Evolutionary conservation across 2,329 filamentous ascomycete genomes (phyloP).

Genomic region (Fusarium neocosmosporiellum): DNA sequence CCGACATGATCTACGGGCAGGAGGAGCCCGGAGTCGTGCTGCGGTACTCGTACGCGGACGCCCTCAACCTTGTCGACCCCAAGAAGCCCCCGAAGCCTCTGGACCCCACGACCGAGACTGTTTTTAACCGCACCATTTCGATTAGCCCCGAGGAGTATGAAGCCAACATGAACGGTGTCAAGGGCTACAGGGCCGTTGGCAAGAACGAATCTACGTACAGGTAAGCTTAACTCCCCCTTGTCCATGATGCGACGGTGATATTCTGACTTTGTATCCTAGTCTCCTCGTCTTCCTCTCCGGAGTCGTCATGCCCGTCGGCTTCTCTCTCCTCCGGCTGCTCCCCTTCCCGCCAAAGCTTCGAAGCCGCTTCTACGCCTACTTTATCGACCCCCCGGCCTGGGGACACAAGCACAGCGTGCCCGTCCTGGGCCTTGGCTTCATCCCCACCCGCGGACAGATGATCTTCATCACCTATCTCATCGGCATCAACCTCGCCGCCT

Average conservation of each 20-base stretch:
- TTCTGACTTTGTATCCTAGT: constrained; percentile 11
- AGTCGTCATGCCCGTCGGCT: constrained; percentile 30
- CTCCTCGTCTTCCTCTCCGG: constrained; percentile 37
- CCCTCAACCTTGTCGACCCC: constrained; percentile 19
- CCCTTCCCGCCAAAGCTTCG: constrained; percentile 21
- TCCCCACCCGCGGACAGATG: constrained; percentile 56
- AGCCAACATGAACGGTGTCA: constrained; percentile 23
- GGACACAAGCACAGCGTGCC: constrained; percentile 41
- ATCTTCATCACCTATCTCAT: constrained; percentile 57
- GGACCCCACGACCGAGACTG: background rate
- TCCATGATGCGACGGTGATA: too few relatives aligned
- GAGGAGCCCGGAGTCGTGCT: constrained; percentile 6
- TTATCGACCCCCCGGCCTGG: constrained; percentile 44
- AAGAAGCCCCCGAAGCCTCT: constrained; percentile 8
- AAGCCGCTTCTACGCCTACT: constrained; percentile 41
- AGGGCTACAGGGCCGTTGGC: background rate
- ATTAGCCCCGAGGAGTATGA: constrained; percentile 11
- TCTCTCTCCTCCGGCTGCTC: constrained; percentile 37
- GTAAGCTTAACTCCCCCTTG: constrained; percentile 17
- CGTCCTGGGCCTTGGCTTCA: constrained; percentile 38
- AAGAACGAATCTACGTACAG: constrained; percentile 32
- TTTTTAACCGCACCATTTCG: constrained; percentile 31
- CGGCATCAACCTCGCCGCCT: constrained; percentile 51
- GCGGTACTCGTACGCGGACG: constrained; percentile 25
- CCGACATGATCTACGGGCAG: constrained; percentile 21